A percentile compares a stretch with the other conserved stretches of the same genome.
Evolutionary conservation across 2,329 filamentous ascomycete species (phyloP).

Genomic region (Cladorrhinum sp.): DNA sequence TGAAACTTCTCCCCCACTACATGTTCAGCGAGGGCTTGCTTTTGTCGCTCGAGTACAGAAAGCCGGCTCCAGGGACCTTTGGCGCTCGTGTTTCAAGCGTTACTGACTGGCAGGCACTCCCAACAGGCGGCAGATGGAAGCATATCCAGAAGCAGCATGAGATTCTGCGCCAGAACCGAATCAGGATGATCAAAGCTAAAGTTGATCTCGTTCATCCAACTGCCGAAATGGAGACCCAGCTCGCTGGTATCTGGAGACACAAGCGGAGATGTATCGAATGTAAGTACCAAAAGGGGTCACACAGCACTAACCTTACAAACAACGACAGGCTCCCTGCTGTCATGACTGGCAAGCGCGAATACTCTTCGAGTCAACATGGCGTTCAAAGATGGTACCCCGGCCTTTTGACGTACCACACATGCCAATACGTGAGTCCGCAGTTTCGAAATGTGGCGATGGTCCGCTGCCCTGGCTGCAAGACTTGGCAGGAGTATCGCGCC

Average conservation of each 20-base stretch:
- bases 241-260: background rate
- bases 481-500: background rate
- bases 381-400: background rate
- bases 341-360: background rate
- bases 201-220: background rate
- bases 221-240: background rate
- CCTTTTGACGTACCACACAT: background rate
- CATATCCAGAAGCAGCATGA: background rate
- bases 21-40: conserved; percentile 26
- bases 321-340: background rate
- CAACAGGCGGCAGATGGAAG: background rate
- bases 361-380: background rate
- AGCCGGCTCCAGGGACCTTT: conserved; percentile 18
- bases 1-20: conserved; percentile 23
- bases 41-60: conserved; percentile 16
- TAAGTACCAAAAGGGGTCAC: background rate
- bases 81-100: conserved; percentile 10
- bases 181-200: background rate
- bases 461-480: background rate
- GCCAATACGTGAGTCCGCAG: too few species aligned
- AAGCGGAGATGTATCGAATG: background rate
- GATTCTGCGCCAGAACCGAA: background rate
- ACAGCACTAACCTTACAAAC: background rate
- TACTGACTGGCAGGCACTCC: conserved; percentile 22
- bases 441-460: background rate